These are phyloP conservation scores for Ceratobasidium sp. DNA, from an alignment of 1,284 basidiomycete species.

Conservation along the genomic window DNA sequence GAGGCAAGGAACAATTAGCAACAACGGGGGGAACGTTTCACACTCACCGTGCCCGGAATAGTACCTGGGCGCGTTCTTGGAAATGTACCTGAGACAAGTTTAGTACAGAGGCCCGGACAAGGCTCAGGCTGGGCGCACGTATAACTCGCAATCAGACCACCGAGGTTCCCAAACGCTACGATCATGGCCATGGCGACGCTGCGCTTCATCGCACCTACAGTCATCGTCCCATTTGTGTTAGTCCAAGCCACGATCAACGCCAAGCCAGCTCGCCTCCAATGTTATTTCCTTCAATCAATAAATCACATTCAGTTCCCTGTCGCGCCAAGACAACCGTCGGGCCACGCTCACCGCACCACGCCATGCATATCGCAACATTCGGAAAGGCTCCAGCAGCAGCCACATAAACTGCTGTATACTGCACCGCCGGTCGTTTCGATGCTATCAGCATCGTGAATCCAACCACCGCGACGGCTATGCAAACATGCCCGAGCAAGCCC, in stretches of 20 bases:
- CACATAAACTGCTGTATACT: slow-evolving; percentile 57
- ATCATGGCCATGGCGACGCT: slow-evolving; percentile 56
- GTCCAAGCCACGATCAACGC: no score
- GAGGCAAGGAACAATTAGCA: neutral
- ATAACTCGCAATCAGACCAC: slow-evolving; percentile 55
- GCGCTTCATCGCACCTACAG: slow-evolving; percentile 54
- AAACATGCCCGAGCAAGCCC: slow-evolving; percentile 20
- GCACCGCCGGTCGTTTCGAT: slow-evolving; percentile 51
- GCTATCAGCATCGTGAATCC: slow-evolving; percentile 55
- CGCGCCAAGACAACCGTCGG: neutral
- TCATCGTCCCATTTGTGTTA: neutral
- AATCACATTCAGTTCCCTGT: neutral
- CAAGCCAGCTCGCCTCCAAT: slow-evolving; percentile 52
- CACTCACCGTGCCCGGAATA: slow-evolving; percentile 34
- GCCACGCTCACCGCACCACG: slow-evolving; percentile 52
- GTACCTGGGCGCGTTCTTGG: slow-evolving; percentile 35
- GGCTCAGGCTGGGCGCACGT: slow-evolving; percentile 49
- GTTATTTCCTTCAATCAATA: slow-evolving; percentile 53
- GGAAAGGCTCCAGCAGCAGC: slow-evolving; percentile 57
- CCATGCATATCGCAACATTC: slow-evolving; percentile 56
- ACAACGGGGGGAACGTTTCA: neutral
- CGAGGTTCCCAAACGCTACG: slow-evolving; percentile 55
- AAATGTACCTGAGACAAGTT: slow-evolving; percentile 31
- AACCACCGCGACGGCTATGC: slow-evolving; percentile 52
- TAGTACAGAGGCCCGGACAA: neutral